Evolutionary conservation across 2,329 filamentous ascomycete genomes (phyloP).

Genomic region (Aspergillus bombycis): DNA sequence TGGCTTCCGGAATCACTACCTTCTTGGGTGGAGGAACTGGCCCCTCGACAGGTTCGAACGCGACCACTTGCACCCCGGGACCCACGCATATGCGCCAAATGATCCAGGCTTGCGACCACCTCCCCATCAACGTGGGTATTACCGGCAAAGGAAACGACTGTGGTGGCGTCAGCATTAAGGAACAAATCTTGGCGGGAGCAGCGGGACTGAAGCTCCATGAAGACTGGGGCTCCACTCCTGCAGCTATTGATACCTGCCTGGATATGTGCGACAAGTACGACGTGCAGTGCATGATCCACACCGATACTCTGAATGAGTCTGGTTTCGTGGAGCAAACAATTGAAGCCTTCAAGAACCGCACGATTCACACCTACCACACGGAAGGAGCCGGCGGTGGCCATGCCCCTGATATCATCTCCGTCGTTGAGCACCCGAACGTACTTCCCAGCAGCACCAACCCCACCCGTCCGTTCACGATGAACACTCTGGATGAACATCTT

Average conservation of each 20-base stretch:
- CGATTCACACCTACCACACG: constrained; percentile 96
- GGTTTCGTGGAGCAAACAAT: constrained; percentile 96
- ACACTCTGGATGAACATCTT: constrained; percentile 93
- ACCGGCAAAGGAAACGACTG: constrained; percentile 94
- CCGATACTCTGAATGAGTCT: constrained; percentile 93
- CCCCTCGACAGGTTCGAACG: constrained; percentile 87
- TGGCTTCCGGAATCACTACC: constrained; percentile 85
- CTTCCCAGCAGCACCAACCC: constrained; percentile 91
- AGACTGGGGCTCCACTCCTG: constrained; percentile 91
- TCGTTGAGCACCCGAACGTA: constrained; percentile 86
- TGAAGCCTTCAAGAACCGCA: constrained; percentile 78
- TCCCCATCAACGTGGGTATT: constrained; percentile 87
- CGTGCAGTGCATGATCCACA: constrained; percentile 92
- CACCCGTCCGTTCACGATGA: constrained; percentile 84
- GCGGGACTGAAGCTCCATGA: constrained; percentile 94
- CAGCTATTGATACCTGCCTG: constrained; percentile 86
- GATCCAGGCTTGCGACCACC: constrained; percentile 79
- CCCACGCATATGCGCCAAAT: constrained; percentile 82
- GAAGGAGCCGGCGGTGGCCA: constrained; percentile 94
- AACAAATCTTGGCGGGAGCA: constrained; percentile 81
- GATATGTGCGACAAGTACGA: constrained; percentile 87
- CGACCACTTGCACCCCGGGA: constrained; percentile 91
- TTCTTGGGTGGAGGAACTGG: constrained; percentile 90
- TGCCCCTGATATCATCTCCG: constrained; percentile 92
- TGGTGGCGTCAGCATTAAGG: constrained; percentile 68